These are phyloP conservation scores for Pseudogymnoascus sp. DNA, from an alignment of 2,329 filamentous ascomycete species.

Conservation along the genomic window DNA sequence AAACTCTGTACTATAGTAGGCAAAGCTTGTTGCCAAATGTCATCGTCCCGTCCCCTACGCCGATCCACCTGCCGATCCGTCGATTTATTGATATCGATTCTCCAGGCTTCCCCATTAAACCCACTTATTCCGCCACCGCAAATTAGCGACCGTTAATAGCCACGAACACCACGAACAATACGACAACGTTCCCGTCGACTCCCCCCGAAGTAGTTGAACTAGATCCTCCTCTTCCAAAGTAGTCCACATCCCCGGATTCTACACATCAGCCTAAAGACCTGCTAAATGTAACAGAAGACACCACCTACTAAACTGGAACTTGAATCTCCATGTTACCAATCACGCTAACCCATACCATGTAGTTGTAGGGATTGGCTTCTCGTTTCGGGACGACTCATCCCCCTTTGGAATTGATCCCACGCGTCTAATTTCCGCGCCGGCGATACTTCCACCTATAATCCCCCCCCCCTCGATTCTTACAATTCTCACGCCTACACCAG, in stretches of 20 bases:
- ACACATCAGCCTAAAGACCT: neutral
- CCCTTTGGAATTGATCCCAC: neutral
- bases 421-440: neutral
- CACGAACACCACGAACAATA: neutral
- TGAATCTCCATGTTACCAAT: neutral
- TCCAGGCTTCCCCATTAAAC: neutral
- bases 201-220: neutral
- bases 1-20: neutral
- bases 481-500: neutral
- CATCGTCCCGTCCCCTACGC: neutral
- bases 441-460: neutral
- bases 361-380: neutral
- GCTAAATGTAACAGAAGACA: neutral
- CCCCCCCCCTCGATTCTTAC: neutral
- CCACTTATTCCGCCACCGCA: conserved; percentile 6
- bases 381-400: neutral
- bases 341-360: neutral
- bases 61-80: neutral
- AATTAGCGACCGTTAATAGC: neutral
- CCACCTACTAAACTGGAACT: neutral
- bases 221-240: neutral
- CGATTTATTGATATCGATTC: neutral
- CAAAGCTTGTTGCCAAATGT: neutral
- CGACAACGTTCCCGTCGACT: neutral
- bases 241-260: conserved; percentile 6